Conservation (phyloP, 2,329 filamentous ascomycete species). For the Leptographium galeiforme region DNA sequence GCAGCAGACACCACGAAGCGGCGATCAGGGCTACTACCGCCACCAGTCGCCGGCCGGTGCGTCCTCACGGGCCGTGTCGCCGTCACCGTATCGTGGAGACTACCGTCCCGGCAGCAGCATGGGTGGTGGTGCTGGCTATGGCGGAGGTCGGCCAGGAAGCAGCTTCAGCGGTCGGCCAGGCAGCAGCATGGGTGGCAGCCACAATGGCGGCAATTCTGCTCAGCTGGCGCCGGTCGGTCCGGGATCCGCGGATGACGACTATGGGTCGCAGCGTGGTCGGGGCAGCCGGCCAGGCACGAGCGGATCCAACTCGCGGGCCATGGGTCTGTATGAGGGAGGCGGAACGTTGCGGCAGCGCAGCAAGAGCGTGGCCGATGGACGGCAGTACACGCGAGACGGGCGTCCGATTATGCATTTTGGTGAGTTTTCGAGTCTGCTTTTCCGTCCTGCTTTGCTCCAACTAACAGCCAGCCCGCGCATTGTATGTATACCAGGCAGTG, state of each 20-base stretch:
- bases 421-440: conserved; percentile 34
- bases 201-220: conserved; percentile 46
- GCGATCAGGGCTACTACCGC: conserved; percentile 37
- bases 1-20: conserved; percentile 24
- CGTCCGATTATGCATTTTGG: conserved; percentile 84
- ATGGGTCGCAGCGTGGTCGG: conserved; percentile 42
- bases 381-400: conserved; percentile 75
- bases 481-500: conserved; percentile 88
- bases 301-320: conserved; percentile 27
- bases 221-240: conserved; percentile 40
- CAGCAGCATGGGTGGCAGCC: conserved; percentile 31
- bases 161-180: conserved; percentile 24
- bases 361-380: conserved; percentile 72
- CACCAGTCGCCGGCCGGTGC: conserved; percentile 37
- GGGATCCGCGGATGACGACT: conserved; percentile 32
- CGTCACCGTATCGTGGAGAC: conserved; percentile 26
- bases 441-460: background rate
- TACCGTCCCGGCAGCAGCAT: conserved; percentile 36
- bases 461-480: conserved; percentile 58
- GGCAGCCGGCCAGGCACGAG: conserved; percentile 34
- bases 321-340: conserved; percentile 42
- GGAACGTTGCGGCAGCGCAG: conserved; percentile 45
- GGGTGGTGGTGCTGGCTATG: conserved; percentile 9
- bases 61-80: conserved; percentile 31
- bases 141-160: conserved; percentile 16